Conservation (phyloP, 352 stramenopile species). For the Phytopythium vexans region DNA sequence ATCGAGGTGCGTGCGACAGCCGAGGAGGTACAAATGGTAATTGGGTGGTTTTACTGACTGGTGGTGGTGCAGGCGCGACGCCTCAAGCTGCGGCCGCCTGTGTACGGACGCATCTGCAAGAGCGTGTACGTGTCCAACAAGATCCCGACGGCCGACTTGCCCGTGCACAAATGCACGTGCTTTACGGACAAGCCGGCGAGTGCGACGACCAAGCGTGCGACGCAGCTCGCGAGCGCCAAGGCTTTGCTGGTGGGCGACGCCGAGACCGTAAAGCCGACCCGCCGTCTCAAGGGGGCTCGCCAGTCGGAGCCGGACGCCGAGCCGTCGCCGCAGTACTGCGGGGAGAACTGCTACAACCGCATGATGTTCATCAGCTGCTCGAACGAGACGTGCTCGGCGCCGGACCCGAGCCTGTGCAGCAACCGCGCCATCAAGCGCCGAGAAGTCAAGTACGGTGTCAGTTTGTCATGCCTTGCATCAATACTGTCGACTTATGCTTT, state of each 20-base stretch:
- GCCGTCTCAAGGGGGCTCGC: conserved; percentile 1
- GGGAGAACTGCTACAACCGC: conserved; percentile 77
- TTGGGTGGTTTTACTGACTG: neutral
- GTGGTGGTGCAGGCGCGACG: conserved; percentile 30
- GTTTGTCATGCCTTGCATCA: too few relatives aligned
- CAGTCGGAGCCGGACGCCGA: conserved; percentile 1
- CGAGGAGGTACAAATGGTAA: too few relatives aligned
- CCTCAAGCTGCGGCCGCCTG: conserved; percentile 43
- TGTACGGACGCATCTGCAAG: conserved; percentile 64
- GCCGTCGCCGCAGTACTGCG: conserved; percentile 33
- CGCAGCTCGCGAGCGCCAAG: conserved; percentile 43
- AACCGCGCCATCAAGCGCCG: conserved; percentile 73
- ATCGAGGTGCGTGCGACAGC: conserved; percentile 17
- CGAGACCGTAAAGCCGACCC: conserved; percentile 9
- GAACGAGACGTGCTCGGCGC: conserved; percentile 70
- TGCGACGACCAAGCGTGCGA: conserved; percentile 48
- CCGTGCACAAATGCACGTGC: conserved; percentile 78
- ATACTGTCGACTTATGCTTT: too few relatives aligned
- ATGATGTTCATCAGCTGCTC: conserved; percentile 85
- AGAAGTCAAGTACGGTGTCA: conserved; percentile 43
- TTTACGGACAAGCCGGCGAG: conserved; percentile 28
- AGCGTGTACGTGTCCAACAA: conserved; percentile 72
- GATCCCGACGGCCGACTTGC: conserved; percentile 45
- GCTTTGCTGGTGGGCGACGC: conserved; percentile 10
- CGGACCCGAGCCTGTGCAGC: conserved; percentile 57